Evolutionary conservation across 2,329 filamentous ascomycete genomes (phyloP), one percentile per base, ranked within the genome.

Genomic region (Tolypocladium tropicale): DNA sequence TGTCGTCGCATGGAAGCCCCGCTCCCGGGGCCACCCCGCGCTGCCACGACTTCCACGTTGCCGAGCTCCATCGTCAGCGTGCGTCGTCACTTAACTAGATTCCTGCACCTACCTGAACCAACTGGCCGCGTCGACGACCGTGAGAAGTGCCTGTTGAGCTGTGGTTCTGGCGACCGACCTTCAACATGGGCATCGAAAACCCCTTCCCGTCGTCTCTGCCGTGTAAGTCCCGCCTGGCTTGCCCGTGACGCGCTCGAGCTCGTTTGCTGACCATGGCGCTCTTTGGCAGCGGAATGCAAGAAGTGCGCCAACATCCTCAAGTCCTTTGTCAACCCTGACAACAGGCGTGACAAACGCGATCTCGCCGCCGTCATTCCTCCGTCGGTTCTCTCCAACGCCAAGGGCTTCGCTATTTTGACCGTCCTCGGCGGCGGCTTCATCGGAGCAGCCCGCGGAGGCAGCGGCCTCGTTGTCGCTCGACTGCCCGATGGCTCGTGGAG

Each of bases 351-450:
- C 93, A 97, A 76, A 77, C 93, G 23, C 71, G 91, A 93, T 6
- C 93, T 94, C 56, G 94, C 97, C 73, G 97, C 97, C 74, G 86
- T 99, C 70, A 99, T 99, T 65, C 94, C 94, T 53, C 92, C 93
- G 9, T 82, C 86, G 54, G 82, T 99, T 64, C 85, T 99, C 65
- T 88, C 88, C 61, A 90, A 90, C 72, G 94, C 94, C 66, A 96
- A 99, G 81, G 89, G 89, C 65, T 86, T 95, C 62, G 89, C 89
- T 41, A 86, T 95, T 66, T 83, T 95, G 67, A 93, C 90, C 53
- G 88, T 95, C 60, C 82, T 94, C 70, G 94, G 94, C 70, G 89
- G 88, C 64, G 89, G 90, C 58, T 94, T 94, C 75, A 81, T 95
- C 64, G 89, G 89, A 54, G 90, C 88, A 53, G 89, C 83, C 50